phyloP scores from a whole-genome alignment of 345 rosid species.

The Leavenworthia alabamica region DNA sequence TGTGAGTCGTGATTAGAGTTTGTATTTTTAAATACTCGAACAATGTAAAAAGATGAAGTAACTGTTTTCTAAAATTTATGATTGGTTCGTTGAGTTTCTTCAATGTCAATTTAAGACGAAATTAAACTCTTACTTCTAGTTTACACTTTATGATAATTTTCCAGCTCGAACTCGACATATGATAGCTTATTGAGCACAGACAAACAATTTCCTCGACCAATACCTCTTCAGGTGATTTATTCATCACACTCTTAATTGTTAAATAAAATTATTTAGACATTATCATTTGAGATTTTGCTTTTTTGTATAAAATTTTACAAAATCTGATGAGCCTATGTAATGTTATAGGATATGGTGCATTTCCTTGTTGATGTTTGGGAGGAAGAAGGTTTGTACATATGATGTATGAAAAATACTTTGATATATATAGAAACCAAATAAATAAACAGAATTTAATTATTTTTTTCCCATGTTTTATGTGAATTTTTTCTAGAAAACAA shows the following conservation, averaged over 20 bases:
- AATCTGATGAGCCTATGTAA: background rate
- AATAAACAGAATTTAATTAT: background rate
- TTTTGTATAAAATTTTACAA: background rate
- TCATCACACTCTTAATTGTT: background rate
- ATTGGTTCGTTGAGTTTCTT: background rate
- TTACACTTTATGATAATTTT: background rate
- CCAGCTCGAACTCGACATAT: constrained; percentile 20
- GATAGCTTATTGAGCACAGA: constrained; percentile 23
- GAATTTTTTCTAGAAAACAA: background rate
- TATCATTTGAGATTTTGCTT: background rate
- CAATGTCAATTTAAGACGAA: background rate
- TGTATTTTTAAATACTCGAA: background rate
- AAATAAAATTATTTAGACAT: background rate
- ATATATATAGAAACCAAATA: background rate
- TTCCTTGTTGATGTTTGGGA: constrained; percentile 26
- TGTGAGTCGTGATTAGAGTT: background rate
- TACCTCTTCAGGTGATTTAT: constrained; percentile 23
- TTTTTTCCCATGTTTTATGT: background rate
- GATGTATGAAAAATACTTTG: background rate
- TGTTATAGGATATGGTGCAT: constrained; percentile 24
- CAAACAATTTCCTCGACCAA: constrained; percentile 19
- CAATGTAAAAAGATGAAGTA: background rate
- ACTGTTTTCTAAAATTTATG: background rate
- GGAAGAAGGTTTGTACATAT: constrained; percentile 22
- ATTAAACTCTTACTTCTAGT: background rate